Evolutionary conservation across 768 basidiomycete species (phyloP).

Genomic region (Russula abietina): DNA sequence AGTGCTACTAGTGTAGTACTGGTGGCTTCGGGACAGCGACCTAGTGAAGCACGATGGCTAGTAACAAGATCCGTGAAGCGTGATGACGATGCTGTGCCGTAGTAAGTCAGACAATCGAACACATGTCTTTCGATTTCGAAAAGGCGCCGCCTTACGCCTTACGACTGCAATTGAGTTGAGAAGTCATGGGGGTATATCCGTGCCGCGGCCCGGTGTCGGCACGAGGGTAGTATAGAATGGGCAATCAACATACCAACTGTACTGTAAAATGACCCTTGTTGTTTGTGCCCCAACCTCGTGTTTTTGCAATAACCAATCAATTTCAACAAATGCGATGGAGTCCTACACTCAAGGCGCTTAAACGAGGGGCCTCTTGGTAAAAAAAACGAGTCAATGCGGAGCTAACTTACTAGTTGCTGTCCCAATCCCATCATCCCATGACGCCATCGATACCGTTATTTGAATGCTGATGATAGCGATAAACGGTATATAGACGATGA

Average conservation of each 20-base stretch:
- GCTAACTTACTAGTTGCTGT: no score
- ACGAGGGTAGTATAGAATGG: background rate
- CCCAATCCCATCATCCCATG: background rate
- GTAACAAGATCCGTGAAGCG: background rate
- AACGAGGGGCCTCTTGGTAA: no score
- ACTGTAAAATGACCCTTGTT: no score
- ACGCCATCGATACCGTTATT: background rate
- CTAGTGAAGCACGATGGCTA: no score
- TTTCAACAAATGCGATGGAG: background rate
- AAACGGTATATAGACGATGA: no score
- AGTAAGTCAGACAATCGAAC: background rate
- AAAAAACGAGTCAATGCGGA: no score
- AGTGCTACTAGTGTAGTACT: background rate
- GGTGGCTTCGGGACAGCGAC: background rate
- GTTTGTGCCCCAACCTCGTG: background rate
- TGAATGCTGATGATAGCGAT: background rate
- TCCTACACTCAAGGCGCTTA: conserved; percentile 5
- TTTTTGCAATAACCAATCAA: background rate
- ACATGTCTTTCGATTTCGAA: background rate
- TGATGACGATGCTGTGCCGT: background rate
- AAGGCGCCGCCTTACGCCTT: background rate
- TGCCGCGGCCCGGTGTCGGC: background rate
- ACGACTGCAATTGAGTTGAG: no score
- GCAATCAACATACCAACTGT: background rate
- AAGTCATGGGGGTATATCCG: background rate